Percentiles rank a stretch among this genome's conserved stretches.
phyloP scores from a whole-genome alignment of 1,284 basidiomycete genomes.

The Tilletia setariae region DNA sequence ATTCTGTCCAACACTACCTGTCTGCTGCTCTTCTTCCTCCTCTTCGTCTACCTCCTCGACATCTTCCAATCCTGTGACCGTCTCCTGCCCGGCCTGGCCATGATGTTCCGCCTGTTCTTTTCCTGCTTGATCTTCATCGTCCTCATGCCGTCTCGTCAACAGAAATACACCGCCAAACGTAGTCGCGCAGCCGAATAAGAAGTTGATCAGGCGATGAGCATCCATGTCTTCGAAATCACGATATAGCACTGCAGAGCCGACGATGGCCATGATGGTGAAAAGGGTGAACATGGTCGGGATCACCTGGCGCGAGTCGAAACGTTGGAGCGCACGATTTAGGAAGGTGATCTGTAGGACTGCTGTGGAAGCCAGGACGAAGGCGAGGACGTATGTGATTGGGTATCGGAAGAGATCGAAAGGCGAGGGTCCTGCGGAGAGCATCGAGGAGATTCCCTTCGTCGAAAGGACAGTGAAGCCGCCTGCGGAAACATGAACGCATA shows the following conservation, averaged over 20 bases:
- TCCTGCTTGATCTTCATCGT: not conserved
- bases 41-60: not conserved
- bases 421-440: slow-evolving; percentile 55
- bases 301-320: slow-evolving; percentile 43
- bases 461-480: slow-evolving; percentile 91
- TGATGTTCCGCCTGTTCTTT: not conserved
- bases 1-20: too few relatives aligned
- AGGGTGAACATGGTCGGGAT: slow-evolving; percentile 86
- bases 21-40: not conserved
- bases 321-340: slow-evolving; percentile 66
- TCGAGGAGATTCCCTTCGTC: slow-evolving; percentile 85
- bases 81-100: not conserved
- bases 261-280: slow-evolving; percentile 70
- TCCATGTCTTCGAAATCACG: slow-evolving; percentile 70
- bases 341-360: slow-evolving; percentile 86
- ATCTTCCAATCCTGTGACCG: not conserved
- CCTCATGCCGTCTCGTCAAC: slow-evolving; percentile 34
- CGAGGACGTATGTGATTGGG: slow-evolving; percentile 46
- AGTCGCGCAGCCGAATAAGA: slow-evolving; percentile 74
- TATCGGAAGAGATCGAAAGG: slow-evolving; percentile 36
- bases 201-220: slow-evolving; percentile 74
- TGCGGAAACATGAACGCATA: slow-evolving; percentile 37
- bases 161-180: slow-evolving; percentile 79
- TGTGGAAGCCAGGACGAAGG: slow-evolving; percentile 70
- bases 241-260: slow-evolving; percentile 88